Evolutionary conservation across 805 yeast genomes (phyloP).

Genomic region (Kluyveromyces nonfermentans): DNA sequence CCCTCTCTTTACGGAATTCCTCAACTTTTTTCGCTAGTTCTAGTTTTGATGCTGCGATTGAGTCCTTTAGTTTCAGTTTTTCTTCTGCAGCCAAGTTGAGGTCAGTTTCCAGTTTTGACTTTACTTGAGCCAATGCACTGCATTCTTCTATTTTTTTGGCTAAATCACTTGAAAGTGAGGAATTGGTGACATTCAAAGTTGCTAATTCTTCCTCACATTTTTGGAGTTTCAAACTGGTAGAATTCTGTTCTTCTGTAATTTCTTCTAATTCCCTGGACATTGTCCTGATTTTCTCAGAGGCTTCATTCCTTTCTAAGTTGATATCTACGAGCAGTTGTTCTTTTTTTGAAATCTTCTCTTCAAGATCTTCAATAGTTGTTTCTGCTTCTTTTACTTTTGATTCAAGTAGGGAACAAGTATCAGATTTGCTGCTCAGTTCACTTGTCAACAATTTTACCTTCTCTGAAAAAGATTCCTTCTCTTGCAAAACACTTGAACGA

Average conservation of each 20-base stretch:
- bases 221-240: neutral
- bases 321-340: neutral
- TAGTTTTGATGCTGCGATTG: neutral
- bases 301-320: neutral
- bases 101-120: neutral
- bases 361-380: constrained; percentile 13
- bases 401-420: neutral
- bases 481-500: neutral
- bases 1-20: constrained; percentile 44
- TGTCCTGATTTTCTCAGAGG: neutral
- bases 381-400: constrained; percentile 10
- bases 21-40: constrained; percentile 31
- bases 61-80: constrained; percentile 20
- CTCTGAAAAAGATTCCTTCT: neutral
- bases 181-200: neutral
- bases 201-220: neutral
- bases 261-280: constrained; percentile 5
- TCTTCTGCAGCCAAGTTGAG: constrained; percentile 20
- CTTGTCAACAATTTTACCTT: neutral
- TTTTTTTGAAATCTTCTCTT: constrained; percentile 3
- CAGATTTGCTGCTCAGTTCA: constrained; percentile 5
- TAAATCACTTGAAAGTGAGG: neutral
- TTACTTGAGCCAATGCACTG: neutral
- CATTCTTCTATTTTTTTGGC: neutral
- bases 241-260: constrained; percentile 7